phyloP scores from a whole-genome alignment of 2,329 filamentous ascomycete genomes.

The Teratosphaeria pseudoeucalypti region DNA sequence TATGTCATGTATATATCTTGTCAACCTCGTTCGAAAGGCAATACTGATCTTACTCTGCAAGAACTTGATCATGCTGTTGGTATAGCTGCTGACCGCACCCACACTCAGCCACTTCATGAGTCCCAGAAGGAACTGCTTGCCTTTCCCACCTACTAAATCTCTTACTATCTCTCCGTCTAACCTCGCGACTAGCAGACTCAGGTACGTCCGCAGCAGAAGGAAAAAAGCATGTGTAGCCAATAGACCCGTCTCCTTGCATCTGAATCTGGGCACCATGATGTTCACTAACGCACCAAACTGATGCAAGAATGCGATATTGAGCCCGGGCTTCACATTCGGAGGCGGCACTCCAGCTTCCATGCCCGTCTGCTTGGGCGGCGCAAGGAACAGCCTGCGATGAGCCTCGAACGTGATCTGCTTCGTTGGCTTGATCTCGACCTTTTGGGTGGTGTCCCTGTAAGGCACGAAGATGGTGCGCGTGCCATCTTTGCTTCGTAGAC shows the following conservation, averaged over 20 bases:
- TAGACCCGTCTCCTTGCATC: slow-evolving; percentile 87
- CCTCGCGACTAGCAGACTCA: slow-evolving; percentile 84
- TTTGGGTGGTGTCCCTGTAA: slow-evolving; percentile 76
- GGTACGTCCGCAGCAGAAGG: slow-evolving; percentile 81
- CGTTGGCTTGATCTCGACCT: slow-evolving; percentile 82
- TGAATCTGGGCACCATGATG: slow-evolving; percentile 95
- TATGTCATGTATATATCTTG: slow-evolving; percentile 91
- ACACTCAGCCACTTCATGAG: slow-evolving; percentile 93
- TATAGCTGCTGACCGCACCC: slow-evolving; percentile 87
- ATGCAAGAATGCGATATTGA: slow-evolving; percentile 92
- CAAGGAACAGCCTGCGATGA: slow-evolving; percentile 83
- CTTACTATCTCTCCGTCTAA: slow-evolving; percentile 93
- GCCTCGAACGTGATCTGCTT: slow-evolving; percentile 94
- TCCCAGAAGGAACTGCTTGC: slow-evolving; percentile 76
- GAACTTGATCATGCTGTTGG: slow-evolving; percentile 98
- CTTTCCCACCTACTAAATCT: slow-evolving; percentile 90
- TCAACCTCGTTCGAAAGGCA: slow-evolving; percentile 88
- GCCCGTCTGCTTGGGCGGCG: slow-evolving; percentile 64
- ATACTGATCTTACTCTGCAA: slow-evolving; percentile 97
- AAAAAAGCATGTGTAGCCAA: slow-evolving; percentile 83
- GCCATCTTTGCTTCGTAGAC: slow-evolving; percentile 80
- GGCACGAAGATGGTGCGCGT: slow-evolving; percentile 91
- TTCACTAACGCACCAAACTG: slow-evolving; percentile 93
- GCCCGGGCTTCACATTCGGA: slow-evolving; percentile 79
- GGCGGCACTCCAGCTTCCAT: slow-evolving; percentile 60